Percentiles rank a stretch among this genome's conserved stretches.
phyloP scores from a whole-genome alignment of 1,284 basidiomycete genomes.

The Ceratobasidium sp. region DNA sequence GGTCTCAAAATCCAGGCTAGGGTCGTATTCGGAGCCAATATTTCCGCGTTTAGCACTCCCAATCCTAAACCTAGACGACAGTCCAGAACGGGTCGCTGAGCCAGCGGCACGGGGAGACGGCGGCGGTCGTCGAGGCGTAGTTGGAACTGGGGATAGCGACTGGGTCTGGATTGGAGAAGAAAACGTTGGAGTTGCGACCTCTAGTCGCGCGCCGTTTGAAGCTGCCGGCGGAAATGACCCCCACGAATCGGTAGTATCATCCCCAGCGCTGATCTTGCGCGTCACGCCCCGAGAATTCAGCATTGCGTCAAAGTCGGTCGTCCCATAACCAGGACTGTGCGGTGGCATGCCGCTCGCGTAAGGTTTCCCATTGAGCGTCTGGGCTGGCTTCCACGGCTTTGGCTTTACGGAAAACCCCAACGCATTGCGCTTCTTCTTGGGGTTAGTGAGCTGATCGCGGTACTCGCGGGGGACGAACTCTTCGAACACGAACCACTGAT shows the following conservation, averaged over 20 bases:
- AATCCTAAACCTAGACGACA: conserved; percentile 44
- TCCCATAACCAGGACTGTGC: conserved; percentile 67
- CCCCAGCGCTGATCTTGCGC: conserved; percentile 74
- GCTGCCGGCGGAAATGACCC: neutral
- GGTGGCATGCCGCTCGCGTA: conserved; percentile 79
- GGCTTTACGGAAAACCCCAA: conserved; percentile 58
- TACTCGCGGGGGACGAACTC: conserved; percentile 91
- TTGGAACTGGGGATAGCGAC: conserved; percentile 49
- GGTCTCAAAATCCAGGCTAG: conserved; percentile 63
- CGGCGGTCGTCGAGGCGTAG: conserved; percentile 16
- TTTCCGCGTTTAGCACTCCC: conserved; percentile 35
- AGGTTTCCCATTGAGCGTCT: conserved; percentile 82
- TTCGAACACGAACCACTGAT: conserved; percentile 83
- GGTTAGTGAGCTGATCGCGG: conserved; percentile 76
- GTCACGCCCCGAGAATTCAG: conserved; percentile 63
- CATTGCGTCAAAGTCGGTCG: conserved; percentile 81
- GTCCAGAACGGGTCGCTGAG: conserved; percentile 12
- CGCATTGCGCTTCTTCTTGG: conserved; percentile 58
- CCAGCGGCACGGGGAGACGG: neutral
- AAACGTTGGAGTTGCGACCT: conserved; percentile 33
- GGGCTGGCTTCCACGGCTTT: conserved; percentile 79
- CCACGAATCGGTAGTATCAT: conserved; percentile 49
- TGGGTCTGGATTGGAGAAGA: conserved; percentile 52
- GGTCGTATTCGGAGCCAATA: conserved; percentile 50
- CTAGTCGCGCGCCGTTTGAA: neutral